A percentile compares a stretch with the other conserved stretches of the same genome.
These are phyloP conservation scores for Mortierella claussenii DNA, from an alignment of 192 early-diverging fungal species.

Conservation along the genomic window DNA sequence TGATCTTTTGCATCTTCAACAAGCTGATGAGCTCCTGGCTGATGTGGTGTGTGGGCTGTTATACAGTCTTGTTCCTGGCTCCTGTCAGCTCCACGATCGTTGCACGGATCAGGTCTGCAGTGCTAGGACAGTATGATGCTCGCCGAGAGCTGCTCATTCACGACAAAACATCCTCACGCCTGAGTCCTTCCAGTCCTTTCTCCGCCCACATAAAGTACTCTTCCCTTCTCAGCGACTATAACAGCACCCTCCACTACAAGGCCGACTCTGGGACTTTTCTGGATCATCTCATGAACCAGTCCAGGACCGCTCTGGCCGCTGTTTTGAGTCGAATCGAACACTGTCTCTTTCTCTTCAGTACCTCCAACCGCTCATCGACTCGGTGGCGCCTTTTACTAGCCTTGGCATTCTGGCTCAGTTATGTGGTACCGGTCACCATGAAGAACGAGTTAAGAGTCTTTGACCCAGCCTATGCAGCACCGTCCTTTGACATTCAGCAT, in stretches of 20 bases:
- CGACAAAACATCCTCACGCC: conserved; percentile 13
- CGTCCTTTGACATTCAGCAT: conserved; percentile 35
- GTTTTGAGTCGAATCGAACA: conserved; percentile 10
- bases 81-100: too few species aligned
- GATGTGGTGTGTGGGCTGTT: conserved; percentile 35
- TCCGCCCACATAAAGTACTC: conserved; percentile 41
- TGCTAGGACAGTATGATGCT: too few species aligned
- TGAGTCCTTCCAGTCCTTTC: conserved; percentile 11
- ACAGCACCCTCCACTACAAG: background rate
- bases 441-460: conserved; percentile 35
- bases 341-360: conserved; percentile 12
- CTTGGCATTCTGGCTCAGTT: conserved; percentile 20
- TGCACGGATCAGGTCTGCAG: too few species aligned
- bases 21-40: conserved; percentile 40
- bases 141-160: too few species aligned
- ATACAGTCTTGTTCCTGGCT: too few species aligned
- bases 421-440: conserved; percentile 36
- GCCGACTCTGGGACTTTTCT: background rate
- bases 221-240: too few species aligned
- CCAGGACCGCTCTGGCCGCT: background rate
- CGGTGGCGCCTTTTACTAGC: conserved; percentile 37
- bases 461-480: conserved; percentile 17
- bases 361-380: conserved; percentile 20
- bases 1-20: conserved; percentile 51
- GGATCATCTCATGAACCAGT: background rate